phyloP scores from a whole-genome alignment of 441 rosid genomes.

The Populus hybrid region DNA sequence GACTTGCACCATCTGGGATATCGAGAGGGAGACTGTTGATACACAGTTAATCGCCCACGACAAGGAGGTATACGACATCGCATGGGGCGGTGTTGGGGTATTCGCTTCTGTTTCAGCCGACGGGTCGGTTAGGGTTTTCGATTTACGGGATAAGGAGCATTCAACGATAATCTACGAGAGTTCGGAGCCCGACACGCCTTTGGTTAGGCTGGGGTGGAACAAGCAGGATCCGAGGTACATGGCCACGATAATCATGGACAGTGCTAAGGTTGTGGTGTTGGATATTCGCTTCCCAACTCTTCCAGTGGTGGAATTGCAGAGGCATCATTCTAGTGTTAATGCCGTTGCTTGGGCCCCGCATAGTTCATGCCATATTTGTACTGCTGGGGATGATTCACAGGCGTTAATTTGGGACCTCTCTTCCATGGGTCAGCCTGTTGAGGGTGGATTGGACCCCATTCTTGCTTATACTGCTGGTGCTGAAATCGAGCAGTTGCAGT shows the following conservation, averaged over 20 bases:
- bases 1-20: slow-evolving; percentile 94
- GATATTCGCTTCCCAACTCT: slow-evolving; percentile 91
- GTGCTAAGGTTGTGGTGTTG: slow-evolving; percentile 85
- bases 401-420: slow-evolving; percentile 95
- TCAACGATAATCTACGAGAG: slow-evolving; percentile 93
- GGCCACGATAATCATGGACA: slow-evolving; percentile 98
- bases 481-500: slow-evolving; percentile 93
- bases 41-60: slow-evolving; percentile 94
- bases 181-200: slow-evolving; percentile 87
- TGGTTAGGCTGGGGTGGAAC: slow-evolving; percentile 94
- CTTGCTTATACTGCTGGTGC: slow-evolving; percentile 92
- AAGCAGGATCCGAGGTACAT: slow-evolving; percentile 97
- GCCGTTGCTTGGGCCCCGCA: slow-evolving; percentile 99
- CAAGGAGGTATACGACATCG: slow-evolving; percentile 92
- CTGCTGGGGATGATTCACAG: slow-evolving; percentile 96
- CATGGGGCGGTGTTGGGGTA: slow-evolving; percentile 99
- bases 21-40: slow-evolving; percentile 86
- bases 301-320: slow-evolving; percentile 89
- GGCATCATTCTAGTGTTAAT: slow-evolving; percentile 87
- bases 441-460: slow-evolving; percentile 94
- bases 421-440: slow-evolving; percentile 93
- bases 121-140: slow-evolving; percentile 91
- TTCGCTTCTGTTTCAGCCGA: slow-evolving; percentile 97
- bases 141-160: slow-evolving; percentile 90
- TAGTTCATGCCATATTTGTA: slow-evolving; percentile 91